Percentiles rank a stretch among this genome's conserved stretches.
Conservation (phyloP, 108 stramenopile genomes). For the Nitzschia palea region DNA sequence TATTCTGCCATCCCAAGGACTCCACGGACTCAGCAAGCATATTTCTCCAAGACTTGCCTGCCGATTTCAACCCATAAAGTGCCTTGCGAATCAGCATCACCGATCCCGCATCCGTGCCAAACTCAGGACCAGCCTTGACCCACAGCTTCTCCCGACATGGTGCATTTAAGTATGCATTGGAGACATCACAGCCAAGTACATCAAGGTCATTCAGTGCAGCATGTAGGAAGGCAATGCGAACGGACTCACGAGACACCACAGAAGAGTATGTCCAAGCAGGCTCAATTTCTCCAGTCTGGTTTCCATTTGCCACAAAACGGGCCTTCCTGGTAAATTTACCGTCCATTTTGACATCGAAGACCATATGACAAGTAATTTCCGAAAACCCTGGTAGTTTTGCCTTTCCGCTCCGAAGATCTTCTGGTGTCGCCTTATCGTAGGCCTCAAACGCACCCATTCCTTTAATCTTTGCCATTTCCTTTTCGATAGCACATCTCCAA, state of each 20-base stretch:
- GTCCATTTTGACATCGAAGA: slow-evolving; percentile 34
- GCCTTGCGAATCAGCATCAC: slow-evolving; percentile 15
- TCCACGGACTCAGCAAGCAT: slow-evolving; percentile 8
- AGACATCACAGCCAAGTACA: slow-evolving; percentile 32
- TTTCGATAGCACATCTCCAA: slow-evolving; percentile 26
- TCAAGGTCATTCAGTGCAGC: slow-evolving; percentile 37
- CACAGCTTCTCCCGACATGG: slow-evolving; percentile 26
- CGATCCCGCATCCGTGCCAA: slow-evolving; percentile 13
- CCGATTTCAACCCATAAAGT: slow-evolving; percentile 25
- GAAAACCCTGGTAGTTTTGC: slow-evolving; percentile 16
- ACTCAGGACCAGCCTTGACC: slow-evolving; percentile 31
- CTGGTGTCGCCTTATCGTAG: background rate
- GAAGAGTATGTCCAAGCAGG: slow-evolving; percentile 20
- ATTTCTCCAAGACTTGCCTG: slow-evolving; percentile 37
- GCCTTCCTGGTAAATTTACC: slow-evolving; percentile 26
- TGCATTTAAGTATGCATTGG: slow-evolving; percentile 45
- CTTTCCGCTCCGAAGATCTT: background rate
- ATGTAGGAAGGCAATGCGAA: slow-evolving; percentile 23
- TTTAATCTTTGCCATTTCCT: slow-evolving; percentile 20
- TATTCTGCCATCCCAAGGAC: slow-evolving; percentile 11
- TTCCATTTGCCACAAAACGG: slow-evolving; percentile 41
- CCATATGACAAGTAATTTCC: background rate
- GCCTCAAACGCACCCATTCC: background rate
- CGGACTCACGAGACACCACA: slow-evolving; percentile 30
- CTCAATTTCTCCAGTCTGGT: slow-evolving; percentile 32